Evolutionary conservation across 441 rosid species (phyloP).

Genomic region (Sinapis alba): DNA sequence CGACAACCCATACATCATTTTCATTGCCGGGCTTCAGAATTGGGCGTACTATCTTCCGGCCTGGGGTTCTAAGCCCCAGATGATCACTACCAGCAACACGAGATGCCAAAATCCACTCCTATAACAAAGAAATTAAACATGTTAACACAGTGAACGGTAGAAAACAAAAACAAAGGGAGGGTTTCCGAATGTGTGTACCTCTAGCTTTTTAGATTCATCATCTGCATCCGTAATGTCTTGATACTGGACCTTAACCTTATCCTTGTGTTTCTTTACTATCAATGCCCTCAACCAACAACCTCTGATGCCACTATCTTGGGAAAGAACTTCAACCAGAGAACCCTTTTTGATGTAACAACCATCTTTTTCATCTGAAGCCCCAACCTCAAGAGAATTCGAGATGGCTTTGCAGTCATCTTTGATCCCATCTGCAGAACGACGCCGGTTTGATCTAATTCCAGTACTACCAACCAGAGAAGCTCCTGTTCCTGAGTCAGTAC

Average conservation of each 20-base stretch:
- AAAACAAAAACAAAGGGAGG: neutral
- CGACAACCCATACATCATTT: constrained; percentile 20
- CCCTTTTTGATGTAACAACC: constrained; percentile 50
- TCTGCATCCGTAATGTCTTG: constrained; percentile 68
- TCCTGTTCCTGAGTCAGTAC: constrained; percentile 32
- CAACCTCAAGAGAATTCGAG: constrained; percentile 29
- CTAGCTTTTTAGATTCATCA: constrained; percentile 72
- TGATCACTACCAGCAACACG: constrained; percentile 59
- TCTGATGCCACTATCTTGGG: constrained; percentile 82
- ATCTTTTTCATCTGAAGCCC: constrained; percentile 33
- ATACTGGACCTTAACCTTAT: constrained; percentile 81
- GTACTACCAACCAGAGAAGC: constrained; percentile 37
- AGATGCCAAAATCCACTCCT: constrained; percentile 82
- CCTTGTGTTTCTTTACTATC: constrained; percentile 62
- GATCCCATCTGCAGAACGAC: constrained; percentile 29
- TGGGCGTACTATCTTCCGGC: constrained; percentile 66
- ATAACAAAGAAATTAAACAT: constrained; percentile 16
- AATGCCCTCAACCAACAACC: constrained; percentile 88
- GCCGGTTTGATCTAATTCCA: constrained; percentile 60
- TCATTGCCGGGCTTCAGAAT: constrained; percentile 18
- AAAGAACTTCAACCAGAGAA: constrained; percentile 70
- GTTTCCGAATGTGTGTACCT: constrained; percentile 45
- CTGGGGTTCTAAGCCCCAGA: constrained; percentile 52
- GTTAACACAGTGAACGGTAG: neutral
- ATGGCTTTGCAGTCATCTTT: constrained; percentile 34